These are phyloP conservation scores for Tricholoma furcatifolium DNA, from an alignment of 768 basidiomycete species.

Conservation along the genomic window DNA sequence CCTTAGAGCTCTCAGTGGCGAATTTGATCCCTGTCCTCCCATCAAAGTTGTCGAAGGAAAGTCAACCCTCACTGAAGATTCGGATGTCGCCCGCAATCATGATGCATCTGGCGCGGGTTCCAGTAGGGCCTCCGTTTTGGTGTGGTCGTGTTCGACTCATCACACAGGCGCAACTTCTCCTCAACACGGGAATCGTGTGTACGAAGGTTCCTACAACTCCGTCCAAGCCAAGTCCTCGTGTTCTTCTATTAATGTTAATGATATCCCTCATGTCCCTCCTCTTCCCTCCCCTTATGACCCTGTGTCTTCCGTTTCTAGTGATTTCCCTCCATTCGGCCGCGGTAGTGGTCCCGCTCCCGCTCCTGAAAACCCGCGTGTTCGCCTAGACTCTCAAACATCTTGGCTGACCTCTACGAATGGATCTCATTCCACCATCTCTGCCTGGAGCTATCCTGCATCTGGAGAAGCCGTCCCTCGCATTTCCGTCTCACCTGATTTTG, in stretches of 20 bases:
- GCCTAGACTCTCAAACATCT: constrained; percentile 66
- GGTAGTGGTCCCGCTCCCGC: constrained; percentile 40
- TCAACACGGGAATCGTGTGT: constrained; percentile 36
- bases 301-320: constrained; percentile 40
- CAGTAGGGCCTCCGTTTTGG: constrained; percentile 57
- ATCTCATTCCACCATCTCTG: constrained; percentile 55
- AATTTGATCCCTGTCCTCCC: constrained; percentile 60
- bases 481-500: constrained; percentile 40
- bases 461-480: constrained; percentile 33
- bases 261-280: constrained; percentile 69
- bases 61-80: constrained; percentile 64
- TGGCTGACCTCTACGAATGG: constrained; percentile 70
- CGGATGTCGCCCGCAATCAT: constrained; percentile 78
- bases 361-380: constrained; percentile 40
- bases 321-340: constrained; percentile 67
- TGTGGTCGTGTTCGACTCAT: constrained; percentile 74
- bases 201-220: constrained; percentile 38
- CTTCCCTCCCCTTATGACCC: constrained; percentile 60
- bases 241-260: constrained; percentile 38
- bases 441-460: constrained; percentile 68
- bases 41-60: constrained; percentile 49
- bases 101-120: constrained; percentile 68
- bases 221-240: constrained; percentile 59
- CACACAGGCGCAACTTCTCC: constrained; percentile 41
- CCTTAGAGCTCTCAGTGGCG: constrained; percentile 52